A percentile compares a stretch with the other conserved stretches of the same genome.
Conservation (phyloP, 495 filamentous ascomycete species). For the Chaetomidium leptoderma region DNA sequence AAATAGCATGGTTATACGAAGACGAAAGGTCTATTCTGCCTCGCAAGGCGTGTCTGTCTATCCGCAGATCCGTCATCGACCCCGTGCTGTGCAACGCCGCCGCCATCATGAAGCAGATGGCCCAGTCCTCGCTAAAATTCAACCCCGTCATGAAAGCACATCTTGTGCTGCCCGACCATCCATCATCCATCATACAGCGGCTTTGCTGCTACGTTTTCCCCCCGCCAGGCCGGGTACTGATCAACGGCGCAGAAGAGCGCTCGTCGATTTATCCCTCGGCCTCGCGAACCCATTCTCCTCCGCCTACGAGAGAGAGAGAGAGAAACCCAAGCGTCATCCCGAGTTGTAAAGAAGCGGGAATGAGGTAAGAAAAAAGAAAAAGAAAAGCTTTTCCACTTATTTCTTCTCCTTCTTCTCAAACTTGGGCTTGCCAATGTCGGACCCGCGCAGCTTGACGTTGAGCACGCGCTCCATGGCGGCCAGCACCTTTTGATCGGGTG, state of each 20-base stretch:
- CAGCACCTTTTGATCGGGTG: slow-evolving; percentile 82
- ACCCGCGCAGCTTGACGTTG: slow-evolving; percentile 77
- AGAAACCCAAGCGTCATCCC: not conserved
- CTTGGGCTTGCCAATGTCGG: slow-evolving; percentile 70
- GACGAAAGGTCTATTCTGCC: slow-evolving; percentile 15
- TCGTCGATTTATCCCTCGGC: not conserved
- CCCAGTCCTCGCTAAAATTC: slow-evolving; percentile 17
- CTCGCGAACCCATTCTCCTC: not conserved
- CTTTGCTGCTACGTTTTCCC: not conserved
- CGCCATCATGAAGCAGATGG: slow-evolving; percentile 6
- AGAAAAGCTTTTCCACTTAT: slow-evolving; percentile 14
- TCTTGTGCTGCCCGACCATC: slow-evolving; percentile 3
- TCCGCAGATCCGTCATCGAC: slow-evolving; percentile 8
- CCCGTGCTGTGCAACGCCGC: slow-evolving; percentile 11
- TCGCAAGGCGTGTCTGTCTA: slow-evolving; percentile 14
- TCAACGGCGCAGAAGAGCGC: not conserved
- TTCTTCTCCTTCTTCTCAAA: slow-evolving; percentile 65
- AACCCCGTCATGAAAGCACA: slow-evolving; percentile 6
- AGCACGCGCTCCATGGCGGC: slow-evolving; percentile 75
- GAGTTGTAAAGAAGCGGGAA: not conserved
- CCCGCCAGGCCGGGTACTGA: not conserved
- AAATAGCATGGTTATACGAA: not conserved
- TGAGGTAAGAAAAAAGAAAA: not conserved
- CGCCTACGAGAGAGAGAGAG: not conserved
- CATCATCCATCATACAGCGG: slow-evolving; percentile 6